phyloP scores from a whole-genome alignment of 2,329 filamentous ascomycete genomes.

The Phyllachora maydis region DNA sequence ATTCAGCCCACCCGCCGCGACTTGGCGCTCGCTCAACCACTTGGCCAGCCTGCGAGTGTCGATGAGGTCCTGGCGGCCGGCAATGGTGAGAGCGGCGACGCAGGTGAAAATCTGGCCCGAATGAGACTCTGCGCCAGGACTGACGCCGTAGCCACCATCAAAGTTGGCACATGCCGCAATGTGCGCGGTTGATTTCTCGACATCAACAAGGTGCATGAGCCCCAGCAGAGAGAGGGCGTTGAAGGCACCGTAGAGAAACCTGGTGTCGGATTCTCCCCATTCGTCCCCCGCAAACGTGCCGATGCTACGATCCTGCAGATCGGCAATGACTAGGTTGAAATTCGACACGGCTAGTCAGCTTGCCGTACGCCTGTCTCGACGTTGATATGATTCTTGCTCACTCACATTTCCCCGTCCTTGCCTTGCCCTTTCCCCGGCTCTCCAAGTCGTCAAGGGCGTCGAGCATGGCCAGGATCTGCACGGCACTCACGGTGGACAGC shows the following conservation, averaged over 20 bases:
- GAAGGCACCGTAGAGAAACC: slow-evolving; percentile 79
- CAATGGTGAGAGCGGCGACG: slow-evolving; percentile 69
- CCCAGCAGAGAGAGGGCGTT: slow-evolving; percentile 75
- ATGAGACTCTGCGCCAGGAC: slow-evolving; percentile 82
- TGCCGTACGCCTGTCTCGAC: no score
- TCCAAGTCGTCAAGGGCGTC: slow-evolving; percentile 77
- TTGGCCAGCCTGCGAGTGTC: slow-evolving; percentile 63
- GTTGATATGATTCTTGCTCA: no score
- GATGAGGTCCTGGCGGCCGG: slow-evolving; percentile 59
- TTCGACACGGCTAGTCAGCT: background rate
- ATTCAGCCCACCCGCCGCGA: slow-evolving; percentile 74
- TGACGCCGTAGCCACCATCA: slow-evolving; percentile 82
- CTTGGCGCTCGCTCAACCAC: slow-evolving; percentile 87
- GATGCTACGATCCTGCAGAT: slow-evolving; percentile 57
- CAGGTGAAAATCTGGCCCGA: slow-evolving; percentile 93
- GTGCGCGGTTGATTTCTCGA: slow-evolving; percentile 61
- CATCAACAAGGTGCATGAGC: slow-evolving; percentile 51
- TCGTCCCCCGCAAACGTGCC: slow-evolving; percentile 88
- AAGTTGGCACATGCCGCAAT: slow-evolving; percentile 75
- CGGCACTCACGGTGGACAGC: slow-evolving; percentile 84
- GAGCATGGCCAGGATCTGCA: slow-evolving; percentile 77
- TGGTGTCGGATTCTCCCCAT: slow-evolving; percentile 91
- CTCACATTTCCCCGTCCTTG: slow-evolving; percentile 63
- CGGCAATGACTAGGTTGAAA: slow-evolving; percentile 53
- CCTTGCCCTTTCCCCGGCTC: slow-evolving; percentile 43